Evolutionary conservation across 2,329 filamentous ascomycete genomes (phyloP), one percentile per base, ranked within the genome.

Genomic region (Metarhizium brunneum): DNA sequence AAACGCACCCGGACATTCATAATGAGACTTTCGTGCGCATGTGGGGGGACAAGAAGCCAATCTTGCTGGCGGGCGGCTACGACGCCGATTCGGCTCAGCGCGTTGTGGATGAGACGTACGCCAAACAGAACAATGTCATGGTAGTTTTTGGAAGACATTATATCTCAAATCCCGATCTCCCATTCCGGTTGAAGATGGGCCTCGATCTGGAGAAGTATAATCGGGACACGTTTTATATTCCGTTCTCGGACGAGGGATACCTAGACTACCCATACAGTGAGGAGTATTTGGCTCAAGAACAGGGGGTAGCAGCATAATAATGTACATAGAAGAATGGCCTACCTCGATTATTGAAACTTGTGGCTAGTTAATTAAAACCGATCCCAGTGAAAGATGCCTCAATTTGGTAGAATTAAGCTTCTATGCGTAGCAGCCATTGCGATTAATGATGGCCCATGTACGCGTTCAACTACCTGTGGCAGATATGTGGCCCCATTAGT

Each of bases 81-180:
- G 38, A 14, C 10, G 43, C 43, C 18, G 43, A 47, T 20, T 50
- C 51, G 38, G 51, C 50, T 14, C 70, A 67, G 42, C 66, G 68
- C 47, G 68, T 71, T 0, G 71, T 69, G 1, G 70, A 78, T 65
- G 60, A 77, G 55, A 47, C 69, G 3, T 71, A 76, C 56, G 2
- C 32, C 32, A 66, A 65, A 65, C 20, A 59, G 35, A 58, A 59
- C 2, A 58, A 62, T 14, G 63, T 65, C 13, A 57, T 66, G 1
- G 61, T 71, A 5, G 62, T 62, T 8, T 65, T 69, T 56, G 66
- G 65, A 18, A 57, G 67, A 2, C 59, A 64, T 52, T 68, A 68
- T 54, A 60, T 69, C 20, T 57, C 65, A 10, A 68, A 65, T 54
- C 66, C 67, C 3, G 66, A 69, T 29, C 58, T 68, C 30, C 59